phyloP scores from a whole-genome alignment of 1,284 basidiomycete genomes.

The Leccinum subrobustum region DNA sequence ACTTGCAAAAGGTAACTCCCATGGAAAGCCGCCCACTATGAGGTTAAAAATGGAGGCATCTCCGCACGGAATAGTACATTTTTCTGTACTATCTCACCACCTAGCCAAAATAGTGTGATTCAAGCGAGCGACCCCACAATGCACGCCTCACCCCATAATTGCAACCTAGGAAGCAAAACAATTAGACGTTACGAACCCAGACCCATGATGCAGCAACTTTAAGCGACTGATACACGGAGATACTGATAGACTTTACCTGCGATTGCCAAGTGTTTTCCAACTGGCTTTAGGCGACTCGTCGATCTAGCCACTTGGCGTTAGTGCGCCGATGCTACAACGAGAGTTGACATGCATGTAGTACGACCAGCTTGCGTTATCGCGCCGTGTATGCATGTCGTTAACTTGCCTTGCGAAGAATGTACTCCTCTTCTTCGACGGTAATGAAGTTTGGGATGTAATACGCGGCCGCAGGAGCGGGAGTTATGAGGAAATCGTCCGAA shows the following conservation, averaged over 20 bases:
- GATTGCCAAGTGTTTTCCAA: constrained; percentile 82
- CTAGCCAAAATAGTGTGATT: constrained; percentile 36
- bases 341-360: neutral
- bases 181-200: neutral
- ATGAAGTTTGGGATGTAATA: constrained; percentile 84
- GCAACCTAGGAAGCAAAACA: constrained; percentile 49
- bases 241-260: constrained; percentile 51
- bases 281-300: constrained; percentile 73
- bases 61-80: constrained; percentile 60
- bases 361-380: neutral
- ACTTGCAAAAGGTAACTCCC: neutral
- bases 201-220: neutral
- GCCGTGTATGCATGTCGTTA: neutral
- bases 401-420: constrained; percentile 72
- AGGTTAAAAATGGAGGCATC: constrained; percentile 63
- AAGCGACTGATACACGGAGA: neutral
- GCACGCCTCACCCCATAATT: constrained; percentile 64
- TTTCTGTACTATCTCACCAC: constrained; percentile 65
- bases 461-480: constrained; percentile 34
- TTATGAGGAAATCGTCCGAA: constrained; percentile 14
- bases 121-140: neutral
- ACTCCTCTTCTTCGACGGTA: constrained; percentile 74
- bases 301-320: constrained; percentile 49
- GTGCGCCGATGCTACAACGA: constrained; percentile 7
- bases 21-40: constrained; percentile 44